A percentile compares a stretch with the other conserved stretches of the same genome.
Evolutionary conservation across 257 asterid species (phyloP).

Genomic region (Jaltomata sinuosa): DNA sequence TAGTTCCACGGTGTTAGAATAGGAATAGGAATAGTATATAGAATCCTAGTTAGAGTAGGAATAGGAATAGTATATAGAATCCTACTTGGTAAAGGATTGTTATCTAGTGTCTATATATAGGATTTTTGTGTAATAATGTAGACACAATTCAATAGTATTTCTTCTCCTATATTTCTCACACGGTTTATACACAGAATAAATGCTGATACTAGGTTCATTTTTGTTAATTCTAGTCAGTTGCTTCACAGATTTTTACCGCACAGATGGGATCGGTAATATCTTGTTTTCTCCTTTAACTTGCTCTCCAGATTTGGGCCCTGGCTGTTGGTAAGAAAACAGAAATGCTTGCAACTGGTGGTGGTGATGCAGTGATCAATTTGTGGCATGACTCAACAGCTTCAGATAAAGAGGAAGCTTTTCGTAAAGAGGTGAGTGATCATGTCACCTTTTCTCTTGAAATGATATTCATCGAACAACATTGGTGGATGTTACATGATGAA

Average conservation of each 20-base stretch:
- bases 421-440: constrained; percentile 62
- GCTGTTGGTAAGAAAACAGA: constrained; percentile 90
- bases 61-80: no score
- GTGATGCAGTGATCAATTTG: constrained; percentile 84
- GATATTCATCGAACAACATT: background rate
- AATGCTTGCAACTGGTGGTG: constrained; percentile 94
- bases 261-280: background rate
- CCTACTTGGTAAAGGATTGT: no score
- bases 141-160: no score
- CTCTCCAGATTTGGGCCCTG: constrained; percentile 84
- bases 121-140: no score
- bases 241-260: background rate
- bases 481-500: background rate
- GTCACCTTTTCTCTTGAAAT: background rate
- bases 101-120: no score
- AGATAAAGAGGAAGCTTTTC: constrained; percentile 87
- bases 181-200: background rate
- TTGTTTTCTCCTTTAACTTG: background rate
- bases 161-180: no score
- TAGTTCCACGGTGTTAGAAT: no score
- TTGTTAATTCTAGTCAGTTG: background rate
- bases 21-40: no score
- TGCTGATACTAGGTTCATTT: background rate
- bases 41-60: no score
- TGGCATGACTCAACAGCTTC: constrained; percentile 96